phyloP scores from a whole-genome alignment of 495 filamentous ascomycete species.

The Aspergillus ellipticus region DNA sequence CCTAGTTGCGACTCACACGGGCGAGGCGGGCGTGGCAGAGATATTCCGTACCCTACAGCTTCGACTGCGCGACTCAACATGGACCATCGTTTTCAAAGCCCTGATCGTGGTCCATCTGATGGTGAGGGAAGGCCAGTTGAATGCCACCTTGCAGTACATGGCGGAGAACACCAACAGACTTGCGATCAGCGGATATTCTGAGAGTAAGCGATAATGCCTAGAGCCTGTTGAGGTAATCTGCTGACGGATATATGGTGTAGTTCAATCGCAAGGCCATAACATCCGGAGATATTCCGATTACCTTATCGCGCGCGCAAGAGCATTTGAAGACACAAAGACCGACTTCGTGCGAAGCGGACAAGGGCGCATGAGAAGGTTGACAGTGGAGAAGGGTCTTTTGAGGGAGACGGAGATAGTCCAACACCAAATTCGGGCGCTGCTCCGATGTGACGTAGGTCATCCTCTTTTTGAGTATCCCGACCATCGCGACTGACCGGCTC shows the following conservation, averaged over 20 bases:
- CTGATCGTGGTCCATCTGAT: conserved; percentile 95
- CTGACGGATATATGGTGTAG: conserved; percentile 32
- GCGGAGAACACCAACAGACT: conserved; percentile 79
- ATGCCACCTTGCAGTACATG: conserved; percentile 83
- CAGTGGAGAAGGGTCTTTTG: conserved; percentile 88
- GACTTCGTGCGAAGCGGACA: conserved; percentile 88
- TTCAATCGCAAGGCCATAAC: conserved; percentile 93
- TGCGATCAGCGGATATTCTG: conserved; percentile 85
- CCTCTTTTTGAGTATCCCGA: background rate
- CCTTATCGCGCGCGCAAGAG: conserved; percentile 73
- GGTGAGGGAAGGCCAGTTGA: conserved; percentile 90
- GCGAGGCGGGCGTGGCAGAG: conserved; percentile 92
- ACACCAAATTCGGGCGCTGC: conserved; percentile 74
- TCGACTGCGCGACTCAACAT: conserved; percentile 89
- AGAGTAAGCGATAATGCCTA: conserved; percentile 64
- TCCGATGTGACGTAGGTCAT: conserved; percentile 80
- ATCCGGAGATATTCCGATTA: conserved; percentile 91
- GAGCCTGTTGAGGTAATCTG: background rate
- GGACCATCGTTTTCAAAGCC: conserved; percentile 95
- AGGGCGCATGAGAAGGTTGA: conserved; percentile 76
- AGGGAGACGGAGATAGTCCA: conserved; percentile 92
- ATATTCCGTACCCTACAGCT: conserved; percentile 89
- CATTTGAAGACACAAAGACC: conserved; percentile 76
- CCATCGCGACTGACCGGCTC: conserved; percentile 21
- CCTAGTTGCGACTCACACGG: conserved; percentile 88